Percentiles rank a stretch among this genome's conserved stretches.
Conservation (phyloP, 345 rosid genomes). For the Syzygium aromaticum region DNA sequence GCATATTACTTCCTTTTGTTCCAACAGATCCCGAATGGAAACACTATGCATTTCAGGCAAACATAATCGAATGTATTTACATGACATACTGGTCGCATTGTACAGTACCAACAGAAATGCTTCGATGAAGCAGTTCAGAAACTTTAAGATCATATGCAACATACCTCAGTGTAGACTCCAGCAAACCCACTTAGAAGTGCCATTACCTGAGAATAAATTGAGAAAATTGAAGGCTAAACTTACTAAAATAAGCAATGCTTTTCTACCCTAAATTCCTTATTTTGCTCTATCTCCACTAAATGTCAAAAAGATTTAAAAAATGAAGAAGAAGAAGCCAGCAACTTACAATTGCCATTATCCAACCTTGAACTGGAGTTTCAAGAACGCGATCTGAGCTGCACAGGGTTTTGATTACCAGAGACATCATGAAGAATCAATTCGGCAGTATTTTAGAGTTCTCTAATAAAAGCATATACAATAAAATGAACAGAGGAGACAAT, state of each 20-base stretch:
- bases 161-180: slow-evolving; percentile 95
- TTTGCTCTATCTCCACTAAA: not conserved
- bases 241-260: not conserved
- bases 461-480: not conserved
- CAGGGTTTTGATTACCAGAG: slow-evolving; percentile 5
- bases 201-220: slow-evolving; percentile 52
- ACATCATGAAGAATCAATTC: not conserved
- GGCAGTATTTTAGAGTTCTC: not conserved
- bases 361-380: slow-evolving; percentile 82
- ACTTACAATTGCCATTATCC: slow-evolving; percentile 98
- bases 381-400: slow-evolving; percentile 92
- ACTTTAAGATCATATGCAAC: not conserved
- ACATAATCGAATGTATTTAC: not conserved
- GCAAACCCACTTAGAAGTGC: slow-evolving; percentile 97
- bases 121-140: not conserved
- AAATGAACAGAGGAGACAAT: not conserved
- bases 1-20: not conserved
- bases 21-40: not conserved
- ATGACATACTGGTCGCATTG: not conserved
- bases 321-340: not conserved
- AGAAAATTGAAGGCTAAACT: not conserved
- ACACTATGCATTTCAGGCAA: not conserved
- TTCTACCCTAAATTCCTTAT: not conserved
- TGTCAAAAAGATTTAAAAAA: not conserved
- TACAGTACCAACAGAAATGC: not conserved